Evolutionary conservation across 169 alveolate species (phyloP).

Genomic region (Plasmodium adleri): DNA sequence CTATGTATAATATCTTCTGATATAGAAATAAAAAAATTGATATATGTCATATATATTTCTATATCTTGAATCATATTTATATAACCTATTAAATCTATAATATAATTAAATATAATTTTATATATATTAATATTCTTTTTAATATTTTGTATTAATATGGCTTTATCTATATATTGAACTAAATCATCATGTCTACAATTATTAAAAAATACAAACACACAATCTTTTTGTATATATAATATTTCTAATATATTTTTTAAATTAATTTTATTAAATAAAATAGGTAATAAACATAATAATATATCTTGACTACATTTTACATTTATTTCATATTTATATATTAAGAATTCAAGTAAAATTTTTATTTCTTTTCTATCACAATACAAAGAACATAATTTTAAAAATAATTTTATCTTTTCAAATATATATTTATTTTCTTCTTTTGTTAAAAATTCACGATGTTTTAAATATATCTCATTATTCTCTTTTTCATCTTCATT

Average conservation of each 20-base stretch:
- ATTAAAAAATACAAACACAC: constrained; percentile 49
- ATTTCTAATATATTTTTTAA: constrained; percentile 61
- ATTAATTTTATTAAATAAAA: constrained; percentile 2
- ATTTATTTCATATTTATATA: constrained; percentile 71
- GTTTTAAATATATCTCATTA: constrained; percentile 39
- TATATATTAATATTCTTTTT: constrained; percentile 49
- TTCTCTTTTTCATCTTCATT: constrained; percentile 13
- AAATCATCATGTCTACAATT: constrained; percentile 28
- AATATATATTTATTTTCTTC: constrained; percentile 53
- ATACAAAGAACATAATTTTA: constrained; percentile 63
- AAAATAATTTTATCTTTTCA: constrained; percentile 42
- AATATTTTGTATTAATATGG: constrained; percentile 35
- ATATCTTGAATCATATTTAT: neutral
- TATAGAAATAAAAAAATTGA: constrained; percentile 41
- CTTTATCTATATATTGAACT: constrained; percentile 14
- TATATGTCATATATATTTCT: constrained; percentile 26
- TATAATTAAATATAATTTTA: constrained; percentile 44
- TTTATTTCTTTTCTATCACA: constrained; percentile 46
- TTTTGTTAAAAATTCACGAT: constrained; percentile 61
- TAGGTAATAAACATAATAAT: constrained; percentile 41
- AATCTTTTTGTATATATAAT: constrained; percentile 48
- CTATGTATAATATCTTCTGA: constrained; percentile 44
- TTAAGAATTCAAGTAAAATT: constrained; percentile 57
- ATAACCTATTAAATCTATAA: constrained; percentile 16
- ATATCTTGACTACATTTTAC: constrained; percentile 65